A percentile compares a stretch with the other conserved stretches of the same genome.
Evolutionary conservation across 73 alveolate species (phyloP).

Genomic region (Uronychia binucleata): DNA sequence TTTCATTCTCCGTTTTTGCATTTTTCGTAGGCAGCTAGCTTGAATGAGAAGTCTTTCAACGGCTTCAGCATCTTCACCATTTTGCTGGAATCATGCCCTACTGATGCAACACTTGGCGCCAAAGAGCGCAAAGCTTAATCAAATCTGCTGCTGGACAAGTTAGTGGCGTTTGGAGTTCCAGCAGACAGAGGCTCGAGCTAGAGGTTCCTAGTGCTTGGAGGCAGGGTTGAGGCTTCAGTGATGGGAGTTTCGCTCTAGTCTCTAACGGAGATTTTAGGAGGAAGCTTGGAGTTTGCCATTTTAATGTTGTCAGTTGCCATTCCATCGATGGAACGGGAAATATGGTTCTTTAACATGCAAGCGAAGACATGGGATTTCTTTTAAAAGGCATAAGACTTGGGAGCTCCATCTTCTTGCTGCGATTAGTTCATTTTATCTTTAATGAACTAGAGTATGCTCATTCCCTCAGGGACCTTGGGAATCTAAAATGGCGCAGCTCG

Average conservation of each 20-base stretch:
- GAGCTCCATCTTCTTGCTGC: not conserved
- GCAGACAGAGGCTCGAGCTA: not conserved
- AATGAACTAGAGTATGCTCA: not conserved
- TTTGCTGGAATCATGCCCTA: not conserved
- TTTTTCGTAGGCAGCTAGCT: not conserved
- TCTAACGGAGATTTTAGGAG: not conserved
- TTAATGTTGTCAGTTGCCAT: not conserved
- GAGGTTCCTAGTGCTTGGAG: not conserved
- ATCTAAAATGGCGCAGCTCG: too few relatives aligned
- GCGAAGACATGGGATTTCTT: not conserved
- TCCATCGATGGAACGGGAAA: not conserved
- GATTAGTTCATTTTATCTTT: not conserved
- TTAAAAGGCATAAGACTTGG: not conserved
- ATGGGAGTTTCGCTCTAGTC: not conserved
- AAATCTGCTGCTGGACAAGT: not conserved
- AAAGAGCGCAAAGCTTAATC: not conserved
- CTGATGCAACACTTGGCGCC: not conserved
- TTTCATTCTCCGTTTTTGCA: too few relatives aligned
- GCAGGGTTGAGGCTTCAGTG: not conserved
- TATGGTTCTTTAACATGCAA: not conserved
- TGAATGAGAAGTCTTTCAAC: not conserved
- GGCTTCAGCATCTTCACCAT: not conserved
- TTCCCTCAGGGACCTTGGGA: not conserved
- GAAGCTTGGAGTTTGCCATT: not conserved
- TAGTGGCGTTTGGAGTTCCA: not conserved